These are phyloP conservation scores for Starmera amethionina DNA, from an alignment of 805 yeast genomes.

Conservation along the genomic window DNA sequence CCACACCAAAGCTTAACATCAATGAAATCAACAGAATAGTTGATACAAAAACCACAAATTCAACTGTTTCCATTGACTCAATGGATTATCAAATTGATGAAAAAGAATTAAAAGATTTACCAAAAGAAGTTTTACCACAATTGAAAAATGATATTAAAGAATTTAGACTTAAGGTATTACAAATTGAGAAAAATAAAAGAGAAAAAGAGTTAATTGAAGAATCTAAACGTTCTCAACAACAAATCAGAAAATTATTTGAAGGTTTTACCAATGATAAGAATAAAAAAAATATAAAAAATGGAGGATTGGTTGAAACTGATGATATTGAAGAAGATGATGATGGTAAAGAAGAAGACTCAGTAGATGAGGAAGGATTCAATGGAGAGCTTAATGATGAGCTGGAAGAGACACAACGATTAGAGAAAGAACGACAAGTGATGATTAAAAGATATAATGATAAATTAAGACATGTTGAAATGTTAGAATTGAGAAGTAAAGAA, in stretches of 20 bases:
- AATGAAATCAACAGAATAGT: background rate
- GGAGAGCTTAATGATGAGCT: slow-evolving; percentile 24
- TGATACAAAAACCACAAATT: background rate
- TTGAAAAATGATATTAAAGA: slow-evolving; percentile 43
- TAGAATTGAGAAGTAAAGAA: slow-evolving; percentile 10
- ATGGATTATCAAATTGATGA: slow-evolving; percentile 42
- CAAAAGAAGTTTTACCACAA: slow-evolving; percentile 40
- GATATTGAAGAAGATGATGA: slow-evolving; percentile 14
- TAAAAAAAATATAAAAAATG: background rate
- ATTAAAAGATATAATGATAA: slow-evolving; percentile 12
- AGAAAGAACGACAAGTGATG: slow-evolving; percentile 12
- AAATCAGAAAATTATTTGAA: slow-evolving; percentile 35
- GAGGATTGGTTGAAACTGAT: background rate
- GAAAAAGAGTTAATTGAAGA: slow-evolving; percentile 38
- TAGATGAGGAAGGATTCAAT: slow-evolving; percentile 11
- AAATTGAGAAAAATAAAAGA: slow-evolving; percentile 41
- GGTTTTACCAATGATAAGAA: slow-evolving; percentile 22
- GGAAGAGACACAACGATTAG: slow-evolving; percentile 19
- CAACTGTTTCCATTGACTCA: background rate
- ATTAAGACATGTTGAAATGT: slow-evolving; percentile 6
- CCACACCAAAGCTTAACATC: no score
- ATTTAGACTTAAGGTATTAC: slow-evolving; percentile 45
- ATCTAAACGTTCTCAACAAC: slow-evolving; percentile 35
- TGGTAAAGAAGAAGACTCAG: slow-evolving; percentile 12
- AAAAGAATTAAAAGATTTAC: slow-evolving; percentile 48